A percentile compares a stretch with the other conserved stretches of the same genome.
Conservation (phyloP, 371 early-diverging fungal genomes). For the Mucor circinelloides region DNA sequence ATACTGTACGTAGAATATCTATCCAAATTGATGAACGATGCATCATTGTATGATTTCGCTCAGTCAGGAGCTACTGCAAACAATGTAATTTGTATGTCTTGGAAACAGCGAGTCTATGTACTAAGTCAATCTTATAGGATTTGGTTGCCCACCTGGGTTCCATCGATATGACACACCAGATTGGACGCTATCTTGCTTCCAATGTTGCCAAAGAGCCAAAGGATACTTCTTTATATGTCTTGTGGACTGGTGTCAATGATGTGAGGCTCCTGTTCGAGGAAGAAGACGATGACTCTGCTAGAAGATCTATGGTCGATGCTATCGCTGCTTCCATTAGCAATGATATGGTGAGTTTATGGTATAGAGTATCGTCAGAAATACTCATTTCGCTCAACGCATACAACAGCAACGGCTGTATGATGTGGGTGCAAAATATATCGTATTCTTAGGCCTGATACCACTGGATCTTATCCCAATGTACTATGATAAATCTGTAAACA, state of each 20-base stretch:
- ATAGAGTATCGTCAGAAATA: not conserved
- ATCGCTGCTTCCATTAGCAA: not conserved
- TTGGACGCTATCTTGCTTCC: not conserved
- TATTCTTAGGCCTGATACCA: constrained; percentile 16
- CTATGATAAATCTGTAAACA: not conserved
- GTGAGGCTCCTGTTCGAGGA: constrained; percentile 6
- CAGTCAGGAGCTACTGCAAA: constrained; percentile 18
- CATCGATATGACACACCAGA: not conserved
- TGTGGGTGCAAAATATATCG: constrained; percentile 4
- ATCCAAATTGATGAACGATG: not conserved
- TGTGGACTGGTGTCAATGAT: constrained; percentile 26
- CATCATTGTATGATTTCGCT: constrained; percentile 16
- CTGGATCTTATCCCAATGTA: constrained; percentile 11
- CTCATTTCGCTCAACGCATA: not conserved
- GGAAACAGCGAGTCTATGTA: too few species aligned
- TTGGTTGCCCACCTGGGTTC: not conserved
- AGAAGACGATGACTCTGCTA: not conserved
- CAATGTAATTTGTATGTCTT: constrained; percentile 8
- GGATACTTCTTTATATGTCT: not conserved
- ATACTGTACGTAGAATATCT: constrained; percentile 22
- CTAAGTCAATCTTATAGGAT: not conserved
- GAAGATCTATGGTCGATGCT: not conserved
- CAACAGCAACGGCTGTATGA: not conserved
- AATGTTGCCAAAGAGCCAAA: not conserved
- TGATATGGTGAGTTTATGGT: constrained; percentile 1